Conservation (phyloP, 1,284 basidiomycete genomes). For the Tylopilus sp. region DNA sequence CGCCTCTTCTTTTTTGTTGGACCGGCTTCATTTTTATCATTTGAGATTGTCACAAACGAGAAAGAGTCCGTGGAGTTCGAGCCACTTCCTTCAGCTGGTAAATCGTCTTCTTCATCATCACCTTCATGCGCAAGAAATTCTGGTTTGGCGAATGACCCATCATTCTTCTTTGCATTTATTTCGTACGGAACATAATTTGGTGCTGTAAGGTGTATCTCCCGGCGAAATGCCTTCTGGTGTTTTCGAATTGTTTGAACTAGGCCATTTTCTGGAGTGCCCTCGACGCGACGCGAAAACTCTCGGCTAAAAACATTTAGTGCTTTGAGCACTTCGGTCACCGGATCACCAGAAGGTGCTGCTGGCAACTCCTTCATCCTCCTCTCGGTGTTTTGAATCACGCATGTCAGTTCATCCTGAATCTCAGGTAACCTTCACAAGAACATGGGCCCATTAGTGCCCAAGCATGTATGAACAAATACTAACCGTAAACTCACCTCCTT, state of each 20-base stretch:
- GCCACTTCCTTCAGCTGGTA: neutral
- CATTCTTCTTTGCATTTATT: constrained; percentile 10
- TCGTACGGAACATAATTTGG: constrained; percentile 54
- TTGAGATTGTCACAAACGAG: neutral
- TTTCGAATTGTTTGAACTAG: constrained; percentile 65
- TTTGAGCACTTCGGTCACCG: constrained; percentile 46
- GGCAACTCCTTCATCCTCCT: constrained; percentile 56
- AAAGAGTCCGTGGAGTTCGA: too few species aligned
- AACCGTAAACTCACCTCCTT: constrained; percentile 54
- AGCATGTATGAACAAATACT: neutral
- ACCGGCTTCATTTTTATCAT: neutral
- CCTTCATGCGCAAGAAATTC: constrained; percentile 55
- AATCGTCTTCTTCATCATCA: constrained; percentile 33
- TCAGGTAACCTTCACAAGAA: constrained; percentile 62
- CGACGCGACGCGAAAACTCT: constrained; percentile 57
- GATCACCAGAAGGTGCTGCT: constrained; percentile 52
- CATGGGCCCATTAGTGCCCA: neutral
- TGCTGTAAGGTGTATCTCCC: constrained; percentile 59
- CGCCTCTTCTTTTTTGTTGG: neutral
- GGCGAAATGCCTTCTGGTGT: constrained; percentile 57
- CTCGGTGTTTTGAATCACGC: constrained; percentile 52
- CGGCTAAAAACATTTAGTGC: constrained; percentile 60
- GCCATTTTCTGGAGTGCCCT: constrained; percentile 62
- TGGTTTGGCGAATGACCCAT: constrained; percentile 5
- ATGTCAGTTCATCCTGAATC: constrained; percentile 61